Evolutionary conservation across 257 asterid genomes (phyloP), one percentile per base, ranked within the genome.

Genomic region (Cinchona pubescens): DNA sequence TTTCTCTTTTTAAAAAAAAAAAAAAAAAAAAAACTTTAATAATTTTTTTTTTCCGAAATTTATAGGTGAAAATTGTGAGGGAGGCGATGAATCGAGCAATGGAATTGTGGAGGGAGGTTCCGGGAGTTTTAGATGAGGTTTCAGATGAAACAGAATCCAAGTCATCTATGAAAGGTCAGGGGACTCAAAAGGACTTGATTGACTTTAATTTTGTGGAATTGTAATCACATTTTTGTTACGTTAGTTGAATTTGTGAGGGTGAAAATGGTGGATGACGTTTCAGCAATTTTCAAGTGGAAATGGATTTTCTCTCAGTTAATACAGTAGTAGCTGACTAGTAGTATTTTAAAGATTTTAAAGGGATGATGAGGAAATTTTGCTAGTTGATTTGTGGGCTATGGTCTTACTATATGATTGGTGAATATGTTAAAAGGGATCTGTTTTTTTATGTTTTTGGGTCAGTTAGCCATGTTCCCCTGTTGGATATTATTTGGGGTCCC

Each of bases 1-100:
- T 4, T 42, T 27, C 5, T 58, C 21, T 45, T 21, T 42, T 19
- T 14, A 49, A 51, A 15, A 7, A 12, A 65, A 10, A 62, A n/a
- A n/a, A n/a, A n/a, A n/a, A n/a, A n/a, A n/a, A n/a, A n/a, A n/a
- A n/a, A n/a, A n/a, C n/a, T n/a, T n/a, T n/a, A n/a, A n/a, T n/a
- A n/a, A 67, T 27, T 61, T 29, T 4, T 60, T 23, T 55, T 61
- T 75, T n/a, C 30, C 56, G 62, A 56, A 34, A 72, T 56, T 27
- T 67, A 67, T 79, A 93, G 98, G 96, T 93, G 75, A 94, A 94
- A 77, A 77, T 85, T 74, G 97, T 87, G 72, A 88, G 98, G 83
- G 97, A 94, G 86, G 86, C 86, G 55, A 94, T 94, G 96, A 91
- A 90, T 76, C 89, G 85, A 55, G 92, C 96, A 12, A 82, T 92